These are phyloP conservation scores for Citrus inodora DNA, from an alignment of 345 rosid species.

Conservation along the genomic window DNA sequence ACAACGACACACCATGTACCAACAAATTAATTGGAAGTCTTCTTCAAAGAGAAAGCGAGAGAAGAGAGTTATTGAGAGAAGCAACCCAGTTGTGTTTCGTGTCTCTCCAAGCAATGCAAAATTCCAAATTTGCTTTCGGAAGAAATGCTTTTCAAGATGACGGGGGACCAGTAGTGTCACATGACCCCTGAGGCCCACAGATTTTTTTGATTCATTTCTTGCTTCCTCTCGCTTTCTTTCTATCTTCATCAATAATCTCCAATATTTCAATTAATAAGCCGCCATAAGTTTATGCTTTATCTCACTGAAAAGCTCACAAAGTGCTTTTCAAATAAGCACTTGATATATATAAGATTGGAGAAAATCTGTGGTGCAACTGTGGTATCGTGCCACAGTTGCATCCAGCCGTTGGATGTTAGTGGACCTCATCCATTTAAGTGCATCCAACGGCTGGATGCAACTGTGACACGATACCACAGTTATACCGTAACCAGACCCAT, in stretches of 20 bases:
- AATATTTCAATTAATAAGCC: not conserved
- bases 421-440: accelerated
- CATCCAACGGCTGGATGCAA: too few species aligned
- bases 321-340: not conserved
- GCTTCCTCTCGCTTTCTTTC: not conserved
- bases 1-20: not conserved
- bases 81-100: not conserved
- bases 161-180: not conserved
- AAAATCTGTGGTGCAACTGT: too few species aligned
- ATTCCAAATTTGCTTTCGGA: conserved; percentile 5
- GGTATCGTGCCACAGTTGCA: too few species aligned
- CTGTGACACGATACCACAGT: too few species aligned
- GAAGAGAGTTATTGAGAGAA: not conserved
- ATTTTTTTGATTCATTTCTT: not conserved
- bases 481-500: accelerated
- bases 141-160: not conserved
- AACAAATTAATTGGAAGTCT: not conserved
- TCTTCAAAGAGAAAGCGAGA: not conserved
- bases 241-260: not conserved
- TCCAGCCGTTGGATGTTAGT: accelerated
- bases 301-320: not conserved
- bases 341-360: too few species aligned
- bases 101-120: not conserved
- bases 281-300: not conserved
- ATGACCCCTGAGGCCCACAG: not conserved